Base-by-base conservation (phyloP, 805 yeast genomes). In the Alloascoidea africana region DNA sequence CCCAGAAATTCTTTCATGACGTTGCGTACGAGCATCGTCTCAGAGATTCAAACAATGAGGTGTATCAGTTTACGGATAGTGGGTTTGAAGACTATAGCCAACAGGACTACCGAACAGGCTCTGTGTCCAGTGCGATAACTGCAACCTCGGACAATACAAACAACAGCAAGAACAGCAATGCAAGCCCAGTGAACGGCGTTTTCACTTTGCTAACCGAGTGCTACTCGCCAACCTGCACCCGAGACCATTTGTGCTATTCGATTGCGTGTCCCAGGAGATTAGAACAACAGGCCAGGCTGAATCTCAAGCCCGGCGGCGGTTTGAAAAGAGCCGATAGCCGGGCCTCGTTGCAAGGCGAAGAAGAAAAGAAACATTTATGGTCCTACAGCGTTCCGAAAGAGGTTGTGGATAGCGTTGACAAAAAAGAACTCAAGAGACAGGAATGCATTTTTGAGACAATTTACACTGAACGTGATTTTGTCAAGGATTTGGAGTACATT, bases 241-340 rank as follows among this genome's bases (percentile, higher is more conserved):
- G 93, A 37, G 93, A 84, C 49, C 65, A 73, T 23, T 62, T 89
- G 32, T 91, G 98, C 58, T 91, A 91, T 58, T 82, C 94, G 33
- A 87, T 91, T 47, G 93, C 96, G 8, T 91, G 98, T 60, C 98
- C 98, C 13, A 70, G 96, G 46, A 70, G 97, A 44, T 63, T 91
- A 36, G 97, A 89, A 57, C 97, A 91, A 56, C 97, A 89, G 53
- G 94, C 95, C 3, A 67, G 97, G 42, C 67, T 84, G 37, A 86
- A 87, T 48, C 68, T 84, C 73, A 83, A 83, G 53, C 84, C 91
- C 2, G 80, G 81, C 49, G 91, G 94, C 33, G 93, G 89, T 0
- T 64, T 89, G 47, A 69, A 75, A 42, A 63, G 93, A 36, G 82
- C 89, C 11, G 87, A 78, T 33, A 70, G 79, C 4, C 66, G 76